Base-by-base conservation (phyloP, 495 filamentous ascomycete genomes). In the Clavariopsis aquatica region DNA sequence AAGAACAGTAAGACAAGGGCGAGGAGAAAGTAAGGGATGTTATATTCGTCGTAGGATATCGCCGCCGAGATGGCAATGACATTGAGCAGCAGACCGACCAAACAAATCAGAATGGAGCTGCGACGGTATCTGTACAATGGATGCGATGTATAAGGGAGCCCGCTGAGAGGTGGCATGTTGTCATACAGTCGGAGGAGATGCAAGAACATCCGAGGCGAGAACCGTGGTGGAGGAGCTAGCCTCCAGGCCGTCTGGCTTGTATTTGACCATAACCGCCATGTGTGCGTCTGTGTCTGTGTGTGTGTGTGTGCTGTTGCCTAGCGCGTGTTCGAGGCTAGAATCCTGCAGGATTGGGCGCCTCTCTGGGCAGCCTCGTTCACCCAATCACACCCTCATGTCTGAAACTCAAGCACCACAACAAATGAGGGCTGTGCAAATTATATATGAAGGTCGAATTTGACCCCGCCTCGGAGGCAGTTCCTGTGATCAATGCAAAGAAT, bases 51-150 rank as follows among this genome's bases (percentile, higher is more conserved):
- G 23, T 46, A 52, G 9, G 26, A 24, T 1, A 7, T 17, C 24
- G 28, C 2, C 0, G 34, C 15, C 0, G n/a, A 41, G n/a, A 65
- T 47, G 22, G 56, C 22, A 12, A 60, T 20, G n/a, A 66, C 20
- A 51, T 66, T 54, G 36, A 66, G 49, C 7, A 56, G 9, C 3
- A 60, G 20, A 20, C 63, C 63, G 10, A 49, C 19, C 12, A 66
- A 2, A 2, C 2, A 49, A 0, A 28, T 49, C 2, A 52, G 23
- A 13, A 60, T 10, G 0, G 56, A 60, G 7, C 20, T 26, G 23
- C 49, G 34, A 15, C 57, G 56, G 24, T 60, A 28, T 19, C 43
- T 54, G 57, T 66, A 66, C 2, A 66, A 29, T 22, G 63, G 63
- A 36, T 66, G 63, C 3, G 56, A 54, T 9, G 47, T 60, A 51